Evolutionary conservation across 2,329 filamentous ascomycete species (phyloP).

Genomic region (Fusarium acutatum): DNA sequence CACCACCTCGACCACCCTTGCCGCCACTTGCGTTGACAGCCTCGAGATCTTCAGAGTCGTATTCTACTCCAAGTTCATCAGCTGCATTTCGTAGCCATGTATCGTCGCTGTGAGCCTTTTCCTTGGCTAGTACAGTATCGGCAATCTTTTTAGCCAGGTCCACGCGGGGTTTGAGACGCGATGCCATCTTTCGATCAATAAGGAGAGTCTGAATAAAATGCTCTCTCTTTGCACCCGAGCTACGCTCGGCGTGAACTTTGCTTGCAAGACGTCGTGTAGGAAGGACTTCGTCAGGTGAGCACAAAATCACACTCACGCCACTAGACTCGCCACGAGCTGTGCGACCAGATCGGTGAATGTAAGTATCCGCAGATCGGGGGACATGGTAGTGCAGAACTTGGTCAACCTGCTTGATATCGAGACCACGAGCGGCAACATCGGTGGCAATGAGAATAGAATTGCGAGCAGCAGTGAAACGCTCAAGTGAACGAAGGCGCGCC

Average conservation of each 20-base stretch:
- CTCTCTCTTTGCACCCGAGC: constrained; percentile 57
- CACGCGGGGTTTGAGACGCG: constrained; percentile 79
- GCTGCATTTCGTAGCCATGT: constrained; percentile 85
- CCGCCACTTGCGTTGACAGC: constrained; percentile 76
- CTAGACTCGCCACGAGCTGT: constrained; percentile 84
- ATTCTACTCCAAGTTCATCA: constrained; percentile 92
- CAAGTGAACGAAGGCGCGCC: constrained; percentile 89
- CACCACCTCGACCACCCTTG: constrained; percentile 74
- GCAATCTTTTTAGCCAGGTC: constrained; percentile 87
- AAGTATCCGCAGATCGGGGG: constrained; percentile 88
- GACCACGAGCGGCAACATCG: constrained; percentile 90
- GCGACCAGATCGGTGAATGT: constrained; percentile 94
- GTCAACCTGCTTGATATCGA: constrained; percentile 91
- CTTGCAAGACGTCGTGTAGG: constrained; percentile 84
- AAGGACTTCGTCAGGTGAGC: constrained; percentile 88
- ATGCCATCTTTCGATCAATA: constrained; percentile 81
- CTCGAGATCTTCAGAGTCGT: constrained; percentile 88
- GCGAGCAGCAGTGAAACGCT: constrained; percentile 80
- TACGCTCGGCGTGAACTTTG: constrained; percentile 79
- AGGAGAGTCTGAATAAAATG: constrained; percentile 83
- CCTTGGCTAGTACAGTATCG: constrained; percentile 84
- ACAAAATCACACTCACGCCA: constrained; percentile 87
- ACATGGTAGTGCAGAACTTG: constrained; percentile 96
- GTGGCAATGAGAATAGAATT: constrained; percentile 84
- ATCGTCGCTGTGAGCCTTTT: constrained; percentile 84